Conservation (phyloP, 1,139 yeast species). For the Pneumocystis oryctolagi region DNA sequence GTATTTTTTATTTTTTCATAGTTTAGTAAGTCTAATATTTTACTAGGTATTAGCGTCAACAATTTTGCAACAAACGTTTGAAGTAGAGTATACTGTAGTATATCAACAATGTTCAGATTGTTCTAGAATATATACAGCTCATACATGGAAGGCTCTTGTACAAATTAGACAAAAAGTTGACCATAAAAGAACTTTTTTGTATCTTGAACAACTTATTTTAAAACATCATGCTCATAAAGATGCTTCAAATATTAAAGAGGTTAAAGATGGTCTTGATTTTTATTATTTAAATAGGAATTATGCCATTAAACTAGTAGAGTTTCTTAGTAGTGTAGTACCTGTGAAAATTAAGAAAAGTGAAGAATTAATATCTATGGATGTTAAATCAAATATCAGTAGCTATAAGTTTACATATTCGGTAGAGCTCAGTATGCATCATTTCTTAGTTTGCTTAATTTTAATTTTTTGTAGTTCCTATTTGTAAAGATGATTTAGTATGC, state of each 20-base stretch:
- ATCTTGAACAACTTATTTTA: slow-evolving; percentile 83
- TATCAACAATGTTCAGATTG: slow-evolving; percentile 99
- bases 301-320: slow-evolving; percentile 87
- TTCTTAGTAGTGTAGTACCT: slow-evolving; percentile 78
- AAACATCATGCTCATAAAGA: slow-evolving; percentile 90
- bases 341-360: slow-evolving; percentile 70
- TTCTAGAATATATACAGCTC: slow-evolving; percentile 88
- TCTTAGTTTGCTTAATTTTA: neutral
- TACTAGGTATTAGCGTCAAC: slow-evolving; percentile 45
- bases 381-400: slow-evolving; percentile 74
- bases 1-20: slow-evolving; percentile 28
- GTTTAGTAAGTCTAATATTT: slow-evolving; percentile 17
- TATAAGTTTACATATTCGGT: slow-evolving; percentile 87
- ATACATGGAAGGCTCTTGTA: slow-evolving; percentile 95
- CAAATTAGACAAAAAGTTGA: slow-evolving; percentile 96
- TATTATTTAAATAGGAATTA: slow-evolving; percentile 78
- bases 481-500: slow-evolving; percentile 90
- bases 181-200: slow-evolving; percentile 89
- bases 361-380: slow-evolving; percentile 82
- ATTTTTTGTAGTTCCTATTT: slow-evolving; percentile 58
- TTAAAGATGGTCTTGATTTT: slow-evolving; percentile 89
- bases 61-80: slow-evolving; percentile 86
- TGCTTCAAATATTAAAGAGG: slow-evolving; percentile 82
- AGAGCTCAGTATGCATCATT: slow-evolving; percentile 31
- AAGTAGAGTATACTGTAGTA: slow-evolving; percentile 82